Evolutionary conservation across 495 filamentous ascomycete genomes (phyloP).

Genomic region (Aspergillus leporis): DNA sequence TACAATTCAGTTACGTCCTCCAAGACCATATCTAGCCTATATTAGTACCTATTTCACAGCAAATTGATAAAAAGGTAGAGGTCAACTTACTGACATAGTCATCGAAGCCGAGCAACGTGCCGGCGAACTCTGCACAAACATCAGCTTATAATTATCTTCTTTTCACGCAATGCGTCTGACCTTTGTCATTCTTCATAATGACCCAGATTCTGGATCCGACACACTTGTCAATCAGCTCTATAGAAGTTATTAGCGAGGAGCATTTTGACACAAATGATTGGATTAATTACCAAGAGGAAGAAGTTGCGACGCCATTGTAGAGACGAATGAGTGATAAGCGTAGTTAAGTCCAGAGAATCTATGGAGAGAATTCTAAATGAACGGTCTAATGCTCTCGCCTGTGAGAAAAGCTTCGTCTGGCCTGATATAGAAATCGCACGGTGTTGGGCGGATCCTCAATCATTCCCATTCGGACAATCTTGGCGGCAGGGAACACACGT

Average conservation of each 20-base stretch:
- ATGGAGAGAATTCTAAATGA: not conserved
- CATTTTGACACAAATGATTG: constrained; percentile 2
- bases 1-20: constrained; percentile 98
- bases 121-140: constrained; percentile 74
- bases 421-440: constrained; percentile 27
- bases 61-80: not conserved
- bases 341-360: not conserved
- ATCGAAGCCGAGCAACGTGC: constrained; percentile 91
- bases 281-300: constrained; percentile 65
- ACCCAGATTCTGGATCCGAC: constrained; percentile 98
- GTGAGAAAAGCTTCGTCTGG: not conserved
- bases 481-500: constrained; percentile 14
- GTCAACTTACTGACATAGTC: constrained; percentile 95
- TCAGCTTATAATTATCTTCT: constrained; percentile 18
- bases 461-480: constrained; percentile 21
- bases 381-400: not conserved
- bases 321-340: not conserved
- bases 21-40: constrained; percentile 85
- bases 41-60: constrained; percentile 13
- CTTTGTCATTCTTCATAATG: constrained; percentile 98
- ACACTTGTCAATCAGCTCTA: constrained; percentile 98
- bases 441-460: constrained; percentile 20
- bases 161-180: constrained; percentile 38
- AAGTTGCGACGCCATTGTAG: constrained; percentile 73
- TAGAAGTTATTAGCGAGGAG: constrained; percentile 24